Evolutionary conservation across 805 yeast species (phyloP), one percentile per base, ranked within the genome.

Genomic region (Wickerhamiella spandovensis): DNA sequence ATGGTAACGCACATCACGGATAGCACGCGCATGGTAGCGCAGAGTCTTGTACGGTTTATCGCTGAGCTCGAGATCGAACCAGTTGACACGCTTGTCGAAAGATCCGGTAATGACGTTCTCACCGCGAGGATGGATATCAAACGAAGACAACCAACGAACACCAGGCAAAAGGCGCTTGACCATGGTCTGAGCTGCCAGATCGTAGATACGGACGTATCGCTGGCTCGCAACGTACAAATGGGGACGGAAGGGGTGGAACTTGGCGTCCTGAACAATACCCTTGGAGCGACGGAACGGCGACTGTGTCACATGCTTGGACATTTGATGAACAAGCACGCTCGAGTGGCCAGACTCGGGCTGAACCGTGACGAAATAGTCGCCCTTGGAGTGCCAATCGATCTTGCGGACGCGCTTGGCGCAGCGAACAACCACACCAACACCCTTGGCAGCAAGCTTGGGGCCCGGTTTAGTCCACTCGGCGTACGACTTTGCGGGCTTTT

Each of bases 181-280:
- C 56, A 92, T 67, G 21, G 76, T 77, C 72, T 92, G 98, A 61
- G 81, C 84, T 24, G 94, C 78, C 60, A 92, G 75, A 66, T 92
- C 95, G 67, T 92, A 92, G 49, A 92, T 78, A 58, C 95, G 80
- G 56, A 92, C 77, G 58, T 88, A 85, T 63, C 97, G 77, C 71
- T 92, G 98, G 10, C 96, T 84, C 59, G 90, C 88, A 47, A 92
- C 97, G 61, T 85, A 84, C 54, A 92, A 74, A 64, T 86, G 94
- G 22, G 98, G 98, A 62, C 85, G 82, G 70, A 84, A 82, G 28
- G 98, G 98, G 68, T 92, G 98, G 79, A 92, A 92, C 67, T 83
- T 84, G 54, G 95, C 97, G 65, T 88, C 95, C 82, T 88, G 88
- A 44, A 89, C 82, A 55, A 90, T 82, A 57, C 98, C 98, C 71